These are phyloP conservation scores for Schwanniomyces polymorphus DNA, from an alignment of 805 yeast species.

Conservation along the genomic window DNA sequence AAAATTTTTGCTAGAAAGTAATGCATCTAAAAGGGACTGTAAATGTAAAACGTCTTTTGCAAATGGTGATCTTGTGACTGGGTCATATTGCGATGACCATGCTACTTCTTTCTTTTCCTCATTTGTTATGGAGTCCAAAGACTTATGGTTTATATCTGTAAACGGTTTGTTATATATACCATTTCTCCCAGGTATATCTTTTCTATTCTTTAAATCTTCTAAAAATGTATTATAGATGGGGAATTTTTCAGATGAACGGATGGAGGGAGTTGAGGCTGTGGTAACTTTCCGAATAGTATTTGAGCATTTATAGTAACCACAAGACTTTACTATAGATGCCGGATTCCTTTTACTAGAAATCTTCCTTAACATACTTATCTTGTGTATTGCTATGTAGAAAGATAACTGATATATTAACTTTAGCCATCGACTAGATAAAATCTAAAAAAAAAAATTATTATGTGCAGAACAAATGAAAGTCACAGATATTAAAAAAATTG, in stretches of 20 bases:
- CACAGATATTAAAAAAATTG: neutral
- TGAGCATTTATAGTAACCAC: neutral
- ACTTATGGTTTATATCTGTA: slow-evolving; percentile 7
- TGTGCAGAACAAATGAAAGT: neutral
- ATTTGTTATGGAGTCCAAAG: slow-evolving; percentile 3
- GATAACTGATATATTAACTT: neutral
- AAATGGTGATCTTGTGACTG: slow-evolving; percentile 41
- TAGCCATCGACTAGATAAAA: neutral
- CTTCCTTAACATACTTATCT: slow-evolving; percentile 4
- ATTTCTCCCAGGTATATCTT: slow-evolving; percentile 8
- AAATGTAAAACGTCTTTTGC: slow-evolving; percentile 63
- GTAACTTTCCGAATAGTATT: neutral
- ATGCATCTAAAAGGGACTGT: slow-evolving; percentile 79
- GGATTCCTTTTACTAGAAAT: neutral
- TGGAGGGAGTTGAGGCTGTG: slow-evolving; percentile 1
- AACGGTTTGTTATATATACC: slow-evolving; percentile 9
- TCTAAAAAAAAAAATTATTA: neutral
- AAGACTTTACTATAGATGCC: neutral
- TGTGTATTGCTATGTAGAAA: neutral
- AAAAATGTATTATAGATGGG: slow-evolving; percentile 10
- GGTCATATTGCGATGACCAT: slow-evolving; percentile 44
- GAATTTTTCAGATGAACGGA: slow-evolving; percentile 7
- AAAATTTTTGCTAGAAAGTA: slow-evolving; percentile 63
- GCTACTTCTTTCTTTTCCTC: slow-evolving; percentile 14
- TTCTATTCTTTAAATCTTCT: slow-evolving; percentile 11